Evolutionary conservation across 306 rosid species (phyloP).

Genomic region (Cicer cuneatum): DNA sequence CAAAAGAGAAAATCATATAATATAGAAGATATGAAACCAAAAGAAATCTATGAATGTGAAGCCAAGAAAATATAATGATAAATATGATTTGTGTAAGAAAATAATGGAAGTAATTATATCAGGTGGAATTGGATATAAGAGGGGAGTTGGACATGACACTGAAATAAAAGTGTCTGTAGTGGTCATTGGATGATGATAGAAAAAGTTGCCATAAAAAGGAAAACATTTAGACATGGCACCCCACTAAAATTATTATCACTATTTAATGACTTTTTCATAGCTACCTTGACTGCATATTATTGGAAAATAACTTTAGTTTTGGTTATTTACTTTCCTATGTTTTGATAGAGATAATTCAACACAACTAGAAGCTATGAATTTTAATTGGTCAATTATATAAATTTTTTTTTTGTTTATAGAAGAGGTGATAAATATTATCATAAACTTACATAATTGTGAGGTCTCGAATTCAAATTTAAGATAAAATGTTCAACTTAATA

Average conservation of each 20-base stretch:
- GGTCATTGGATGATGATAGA: constrained; percentile 52
- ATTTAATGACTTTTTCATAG: constrained; percentile 37
- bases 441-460: too few relatives aligned
- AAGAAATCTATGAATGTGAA: constrained; percentile 32
- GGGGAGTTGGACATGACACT: constrained; percentile 47
- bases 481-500: too few relatives aligned
- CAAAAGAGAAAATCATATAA: background rate
- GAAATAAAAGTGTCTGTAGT: constrained; percentile 45
- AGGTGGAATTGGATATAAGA: constrained; percentile 48
- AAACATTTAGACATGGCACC: constrained; percentile 50
- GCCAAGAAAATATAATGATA: constrained; percentile 22
- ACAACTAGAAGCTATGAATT: background rate
- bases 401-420: background rate
- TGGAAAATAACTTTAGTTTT: constrained; percentile 49
- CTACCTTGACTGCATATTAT: constrained; percentile 50
- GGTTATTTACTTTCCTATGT: constrained; percentile 34
- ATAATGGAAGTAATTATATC: constrained; percentile 44
- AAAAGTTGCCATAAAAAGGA: constrained; percentile 54
- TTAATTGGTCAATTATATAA: constrained; percentile 5
- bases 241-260: constrained; percentile 44
- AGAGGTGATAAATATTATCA: too few relatives aligned
- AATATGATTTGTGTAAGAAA: constrained; percentile 39
- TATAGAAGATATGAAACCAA: constrained; percentile 31
- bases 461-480: too few relatives aligned
- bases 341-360: constrained; percentile 33